Conservation (phyloP, 352 stramenopile species). For the Globisporangium polare region DNA sequence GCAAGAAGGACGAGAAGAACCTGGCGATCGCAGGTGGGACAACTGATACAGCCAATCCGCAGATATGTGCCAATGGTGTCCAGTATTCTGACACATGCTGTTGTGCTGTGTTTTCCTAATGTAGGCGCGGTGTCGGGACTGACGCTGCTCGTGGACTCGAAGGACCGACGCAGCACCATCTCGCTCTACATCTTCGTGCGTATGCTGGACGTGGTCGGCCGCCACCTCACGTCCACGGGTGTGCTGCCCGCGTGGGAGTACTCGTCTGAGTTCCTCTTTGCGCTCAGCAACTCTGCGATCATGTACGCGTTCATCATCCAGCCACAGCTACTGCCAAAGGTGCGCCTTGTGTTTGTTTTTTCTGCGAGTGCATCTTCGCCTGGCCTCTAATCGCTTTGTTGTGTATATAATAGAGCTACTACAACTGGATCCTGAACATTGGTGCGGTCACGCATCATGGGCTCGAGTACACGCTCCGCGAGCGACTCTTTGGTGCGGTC, state of each 20-base stretch:
- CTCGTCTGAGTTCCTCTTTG: slow-evolving; percentile 73
- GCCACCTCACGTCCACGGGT: slow-evolving; percentile 54
- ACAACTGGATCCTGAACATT: slow-evolving; percentile 80
- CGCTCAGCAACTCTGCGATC: slow-evolving; percentile 69
- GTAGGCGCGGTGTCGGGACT: slow-evolving; percentile 50
- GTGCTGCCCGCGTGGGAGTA: slow-evolving; percentile 54
- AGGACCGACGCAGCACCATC: slow-evolving; percentile 57
- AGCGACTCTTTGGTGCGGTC: slow-evolving; percentile 46
- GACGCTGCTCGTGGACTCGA: slow-evolving; percentile 68
- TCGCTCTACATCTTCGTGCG: slow-evolving; percentile 85
- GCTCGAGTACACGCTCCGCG: slow-evolving; percentile 63
- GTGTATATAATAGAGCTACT: slow-evolving; percentile 49
- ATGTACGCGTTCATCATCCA: slow-evolving; percentile 79
- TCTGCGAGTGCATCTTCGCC: not conserved
- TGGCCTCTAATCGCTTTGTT: not conserved
- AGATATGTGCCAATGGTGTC: not conserved
- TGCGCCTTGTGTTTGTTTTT: slow-evolving; percentile 13
- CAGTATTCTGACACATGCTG: not conserved
- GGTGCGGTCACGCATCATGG: slow-evolving; percentile 70
- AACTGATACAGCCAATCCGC: no score
- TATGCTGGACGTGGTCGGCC: slow-evolving; percentile 79
- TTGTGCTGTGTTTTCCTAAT: not conserved
- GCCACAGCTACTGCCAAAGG: slow-evolving; percentile 65
- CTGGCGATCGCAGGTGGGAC: slow-evolving; percentile 47
- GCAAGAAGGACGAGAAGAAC: slow-evolving; percentile 47